These are phyloP conservation scores for Oryza australiensis DNA, from an alignment of 176 grass and related monocot species.

Conservation along the genomic window DNA sequence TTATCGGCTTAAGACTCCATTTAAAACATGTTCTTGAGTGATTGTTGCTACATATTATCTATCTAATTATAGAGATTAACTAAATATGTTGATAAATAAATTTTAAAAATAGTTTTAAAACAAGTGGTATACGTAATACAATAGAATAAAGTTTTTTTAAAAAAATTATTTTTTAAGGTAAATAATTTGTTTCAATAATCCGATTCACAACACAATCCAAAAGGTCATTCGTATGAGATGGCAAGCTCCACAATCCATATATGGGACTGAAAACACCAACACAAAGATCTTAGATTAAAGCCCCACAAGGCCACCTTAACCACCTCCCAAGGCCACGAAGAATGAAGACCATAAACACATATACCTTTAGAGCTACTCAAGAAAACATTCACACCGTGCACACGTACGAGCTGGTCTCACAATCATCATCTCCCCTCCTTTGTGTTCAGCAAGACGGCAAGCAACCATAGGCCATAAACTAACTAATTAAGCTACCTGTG, in stretches of 20 bases:
- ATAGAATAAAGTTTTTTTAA: too few species aligned
- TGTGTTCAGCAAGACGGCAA: conserved; percentile 46
- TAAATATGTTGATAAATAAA: too few species aligned
- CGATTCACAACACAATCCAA: too few species aligned
- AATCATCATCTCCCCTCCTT: conserved; percentile 32
- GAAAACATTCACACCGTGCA: conserved; percentile 29
- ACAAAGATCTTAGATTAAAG: background rate
- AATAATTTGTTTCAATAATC: too few species aligned
- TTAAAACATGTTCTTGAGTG: too few species aligned
- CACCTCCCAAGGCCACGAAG: background rate
- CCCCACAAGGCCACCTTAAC: conserved; percentile 24
- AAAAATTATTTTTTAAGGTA: too few species aligned
- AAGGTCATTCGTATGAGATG: too few species aligned
- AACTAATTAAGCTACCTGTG: background rate
- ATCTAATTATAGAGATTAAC: too few species aligned
- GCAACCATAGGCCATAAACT: background rate
- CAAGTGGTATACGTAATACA: too few species aligned
- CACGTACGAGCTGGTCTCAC: background rate
- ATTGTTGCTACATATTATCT: too few species aligned
- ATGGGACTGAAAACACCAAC: background rate
- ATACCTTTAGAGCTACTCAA: conserved; percentile 44
- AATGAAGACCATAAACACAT: background rate
- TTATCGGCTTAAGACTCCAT: too few species aligned
- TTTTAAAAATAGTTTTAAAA: too few species aligned
- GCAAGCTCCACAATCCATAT: background rate